phyloP scores from a whole-genome alignment of 805 yeast genomes.

The Wickerhamiella lipophila region DNA sequence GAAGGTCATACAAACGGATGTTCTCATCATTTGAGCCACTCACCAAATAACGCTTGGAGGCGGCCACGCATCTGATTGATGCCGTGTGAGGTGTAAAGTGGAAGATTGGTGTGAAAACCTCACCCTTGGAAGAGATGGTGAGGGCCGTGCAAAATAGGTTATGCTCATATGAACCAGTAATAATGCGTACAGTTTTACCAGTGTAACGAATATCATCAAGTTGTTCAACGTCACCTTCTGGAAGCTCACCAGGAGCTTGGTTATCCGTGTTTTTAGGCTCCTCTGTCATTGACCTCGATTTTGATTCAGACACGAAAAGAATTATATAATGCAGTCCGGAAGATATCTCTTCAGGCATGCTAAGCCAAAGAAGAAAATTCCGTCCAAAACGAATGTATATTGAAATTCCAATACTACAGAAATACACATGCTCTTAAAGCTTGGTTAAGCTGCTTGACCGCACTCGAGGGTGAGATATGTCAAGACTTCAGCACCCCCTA shows the following conservation, averaged over 20 bases:
- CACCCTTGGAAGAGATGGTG: constrained; percentile 34
- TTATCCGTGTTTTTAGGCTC: not conserved
- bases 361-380: too few species aligned
- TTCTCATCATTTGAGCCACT: constrained; percentile 95
- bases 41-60: constrained; percentile 71
- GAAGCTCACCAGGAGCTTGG: not conserved
- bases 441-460: too few species aligned
- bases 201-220: constrained; percentile 6
- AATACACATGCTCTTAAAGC: too few species aligned
- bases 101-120: constrained; percentile 78
- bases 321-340: not conserved
- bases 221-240: constrained; percentile 7
- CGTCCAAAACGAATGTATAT: too few species aligned
- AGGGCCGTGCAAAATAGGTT: constrained; percentile 73
- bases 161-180: constrained; percentile 95
- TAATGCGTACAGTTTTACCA: constrained; percentile 42
- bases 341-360: too few species aligned
- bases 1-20: constrained; percentile 85
- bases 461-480: too few species aligned
- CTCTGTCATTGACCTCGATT: not conserved
- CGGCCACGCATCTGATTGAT: constrained; percentile 73
- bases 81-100: constrained; percentile 91
- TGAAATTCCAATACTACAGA: too few species aligned
- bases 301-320: not conserved
- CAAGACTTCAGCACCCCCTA: not conserved